These are phyloP conservation scores for Sclerospora graminicola DNA, from an alignment of 352 stramenopile species.

Conservation along the genomic window DNA sequence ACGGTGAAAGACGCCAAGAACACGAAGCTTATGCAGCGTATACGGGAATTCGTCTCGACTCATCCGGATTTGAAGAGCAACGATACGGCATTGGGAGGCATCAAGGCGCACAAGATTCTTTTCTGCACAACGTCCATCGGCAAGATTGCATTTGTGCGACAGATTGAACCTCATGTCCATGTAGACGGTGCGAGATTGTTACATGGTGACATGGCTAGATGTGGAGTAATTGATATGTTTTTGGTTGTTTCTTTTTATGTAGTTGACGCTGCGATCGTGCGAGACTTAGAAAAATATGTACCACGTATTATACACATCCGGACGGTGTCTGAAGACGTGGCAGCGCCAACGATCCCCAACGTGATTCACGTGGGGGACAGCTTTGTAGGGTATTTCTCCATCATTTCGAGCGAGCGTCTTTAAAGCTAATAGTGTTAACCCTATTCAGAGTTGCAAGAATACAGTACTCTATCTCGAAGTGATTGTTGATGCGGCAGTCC, in stretches of 20 bases:
- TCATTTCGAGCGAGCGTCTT: constrained; percentile 31
- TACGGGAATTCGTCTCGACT: constrained; percentile 38
- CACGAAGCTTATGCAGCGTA: constrained; percentile 18
- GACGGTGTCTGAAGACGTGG: constrained; percentile 13
- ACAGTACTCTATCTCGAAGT: too few relatives aligned
- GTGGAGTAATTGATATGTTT: neutral
- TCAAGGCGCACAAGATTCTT: constrained; percentile 66
- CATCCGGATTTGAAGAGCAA: constrained; percentile 21
- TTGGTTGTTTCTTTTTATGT: neutral
- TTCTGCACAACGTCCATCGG: constrained; percentile 71
- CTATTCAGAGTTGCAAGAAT: too few relatives aligned
- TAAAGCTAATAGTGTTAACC: constrained; percentile 2
- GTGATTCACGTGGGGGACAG: constrained; percentile 56
- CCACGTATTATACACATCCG: constrained; percentile 57
- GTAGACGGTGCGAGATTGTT: constrained; percentile 50
- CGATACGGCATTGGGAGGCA: constrained; percentile 5
- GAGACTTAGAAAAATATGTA: constrained; percentile 68
- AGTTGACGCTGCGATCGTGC: constrained; percentile 49
- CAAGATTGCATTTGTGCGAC: constrained; percentile 80
- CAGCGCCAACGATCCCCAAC: constrained; percentile 18
- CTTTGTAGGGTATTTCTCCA: constrained; percentile 59
- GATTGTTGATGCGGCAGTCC: too few relatives aligned
- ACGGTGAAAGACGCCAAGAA: constrained; percentile 28
- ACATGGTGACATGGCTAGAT: neutral
- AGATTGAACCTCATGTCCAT: constrained; percentile 76